phyloP scores from a whole-genome alignment of 2,329 filamentous ascomycete genomes.

The Colletotrichum melonis region DNA sequence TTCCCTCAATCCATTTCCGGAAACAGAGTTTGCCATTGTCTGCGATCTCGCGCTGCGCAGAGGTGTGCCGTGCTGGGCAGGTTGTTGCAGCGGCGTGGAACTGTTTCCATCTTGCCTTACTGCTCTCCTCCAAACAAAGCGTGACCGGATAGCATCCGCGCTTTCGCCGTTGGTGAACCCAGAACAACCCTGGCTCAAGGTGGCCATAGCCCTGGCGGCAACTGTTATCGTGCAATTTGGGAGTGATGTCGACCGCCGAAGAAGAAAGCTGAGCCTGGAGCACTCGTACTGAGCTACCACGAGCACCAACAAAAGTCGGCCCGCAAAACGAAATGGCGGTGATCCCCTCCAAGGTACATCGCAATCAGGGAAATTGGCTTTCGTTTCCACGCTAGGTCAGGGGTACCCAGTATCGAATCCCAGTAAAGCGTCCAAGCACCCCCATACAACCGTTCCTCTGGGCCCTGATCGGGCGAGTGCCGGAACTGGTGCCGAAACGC shows the following conservation, averaged over 20 bases:
- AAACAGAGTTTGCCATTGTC: conserved; percentile 7
- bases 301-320: conserved; percentile 18
- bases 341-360: conserved; percentile 32
- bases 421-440: conserved; percentile 29
- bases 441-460: conserved; percentile 35
- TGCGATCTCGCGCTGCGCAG: not conserved
- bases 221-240: conserved; percentile 17
- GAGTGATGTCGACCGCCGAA: conserved; percentile 18
- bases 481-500: conserved; percentile 36
- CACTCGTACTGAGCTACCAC: not conserved
- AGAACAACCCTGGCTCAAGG: conserved; percentile 12
- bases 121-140: not conserved
- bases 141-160: conserved; percentile 30
- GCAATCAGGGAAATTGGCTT: conserved; percentile 37
- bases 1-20: not conserved
- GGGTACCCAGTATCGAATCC: conserved; percentile 31
- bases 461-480: conserved; percentile 36
- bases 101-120: not conserved
- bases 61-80: conserved; percentile 1
- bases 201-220: conserved; percentile 19
- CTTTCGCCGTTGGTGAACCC: conserved; percentile 5
- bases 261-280: conserved; percentile 21
- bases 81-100: conserved; percentile 1
- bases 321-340: conserved; percentile 36
- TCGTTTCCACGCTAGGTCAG: conserved; percentile 31